These are phyloP conservation scores for Tylopilus rubrobrunneus DNA, from an alignment of 768 basidiomycete species.

Conservation along the genomic window DNA sequence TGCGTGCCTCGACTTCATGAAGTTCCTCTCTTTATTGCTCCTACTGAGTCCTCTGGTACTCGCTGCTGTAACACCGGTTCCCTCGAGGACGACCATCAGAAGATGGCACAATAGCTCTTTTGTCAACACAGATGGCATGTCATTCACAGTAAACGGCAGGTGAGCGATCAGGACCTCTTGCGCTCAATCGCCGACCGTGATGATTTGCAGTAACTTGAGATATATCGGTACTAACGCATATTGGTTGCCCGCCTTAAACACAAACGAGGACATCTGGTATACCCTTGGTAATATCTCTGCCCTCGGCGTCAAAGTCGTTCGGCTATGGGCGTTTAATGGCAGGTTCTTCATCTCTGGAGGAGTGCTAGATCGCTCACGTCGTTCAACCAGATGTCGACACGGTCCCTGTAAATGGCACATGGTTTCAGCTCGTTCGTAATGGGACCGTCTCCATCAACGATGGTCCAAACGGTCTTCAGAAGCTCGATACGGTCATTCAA, in stretches of 20 bases:
- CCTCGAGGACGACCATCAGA: slow-evolving; percentile 31
- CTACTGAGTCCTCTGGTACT: slow-evolving; percentile 31
- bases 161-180: slow-evolving; percentile 9
- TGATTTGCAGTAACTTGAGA: slow-evolving; percentile 33
- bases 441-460: slow-evolving; percentile 53
- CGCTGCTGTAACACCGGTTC: slow-evolving; percentile 22
- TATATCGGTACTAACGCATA: slow-evolving; percentile 62
- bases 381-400: slow-evolving; percentile 42
- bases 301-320: slow-evolving; percentile 53
- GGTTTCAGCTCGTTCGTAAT: slow-evolving; percentile 60
- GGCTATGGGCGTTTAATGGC: slow-evolving; percentile 76
- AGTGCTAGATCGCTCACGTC: slow-evolving; percentile 5
- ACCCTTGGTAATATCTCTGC: slow-evolving; percentile 57
- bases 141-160: slow-evolving; percentile 57
- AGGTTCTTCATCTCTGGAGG: background rate
- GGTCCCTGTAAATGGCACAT: slow-evolving; percentile 55
- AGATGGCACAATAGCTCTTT: slow-evolving; percentile 39
- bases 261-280: slow-evolving; percentile 50
- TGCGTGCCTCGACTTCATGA: slow-evolving; percentile 31
- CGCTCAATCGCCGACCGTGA: slow-evolving; percentile 19
- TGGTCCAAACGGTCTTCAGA: slow-evolving; percentile 60
- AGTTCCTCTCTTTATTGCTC: slow-evolving; percentile 27
- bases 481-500: slow-evolving; percentile 53
- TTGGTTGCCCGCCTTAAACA: slow-evolving; percentile 58
- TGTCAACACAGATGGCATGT: slow-evolving; percentile 40